Evolutionary conservation across 805 yeast species (phyloP).

Genomic region (Teunomyces funiuensis): DNA sequence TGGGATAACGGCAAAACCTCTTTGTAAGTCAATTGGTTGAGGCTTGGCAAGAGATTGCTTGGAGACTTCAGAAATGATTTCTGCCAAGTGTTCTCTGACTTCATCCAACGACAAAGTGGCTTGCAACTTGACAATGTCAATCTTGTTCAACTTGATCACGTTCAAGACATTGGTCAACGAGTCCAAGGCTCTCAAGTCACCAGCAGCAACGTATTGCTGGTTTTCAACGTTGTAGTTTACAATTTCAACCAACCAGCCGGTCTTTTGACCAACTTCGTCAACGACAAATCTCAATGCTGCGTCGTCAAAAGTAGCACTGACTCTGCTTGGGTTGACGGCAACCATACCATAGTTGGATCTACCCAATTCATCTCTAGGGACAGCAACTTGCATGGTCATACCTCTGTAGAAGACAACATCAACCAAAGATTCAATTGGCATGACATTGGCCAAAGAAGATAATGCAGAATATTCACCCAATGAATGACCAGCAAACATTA

Average conservation of each 20-base stretch:
- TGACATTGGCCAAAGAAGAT: conserved; percentile 95
- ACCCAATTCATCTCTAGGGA: conserved; percentile 92
- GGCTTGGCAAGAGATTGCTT: conserved; percentile 81
- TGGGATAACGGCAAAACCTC: conserved; percentile 98
- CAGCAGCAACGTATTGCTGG: conserved; percentile 98
- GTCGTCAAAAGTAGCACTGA: conserved; percentile 83
- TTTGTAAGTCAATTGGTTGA: conserved; percentile 94
- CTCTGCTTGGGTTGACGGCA: conserved; percentile 96
- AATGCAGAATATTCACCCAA: conserved; percentile 98
- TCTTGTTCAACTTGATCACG: conserved; percentile 89
- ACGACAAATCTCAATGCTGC: conserved; percentile 94
- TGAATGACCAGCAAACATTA: conserved; percentile 98
- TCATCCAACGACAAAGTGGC: conserved; percentile 80
- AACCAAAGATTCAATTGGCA: conserved; percentile 96
- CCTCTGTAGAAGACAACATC: conserved; percentile 99
- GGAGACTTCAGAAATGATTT: conserved; percentile 84
- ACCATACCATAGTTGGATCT: conserved; percentile 99
- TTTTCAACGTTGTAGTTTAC: conserved; percentile 98
- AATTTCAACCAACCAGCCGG: conserved; percentile 94
- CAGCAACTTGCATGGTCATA: conserved; percentile 99
- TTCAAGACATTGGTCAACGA: conserved; percentile 90
- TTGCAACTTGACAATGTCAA: conserved; percentile 86
- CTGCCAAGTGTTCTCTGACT: conserved; percentile 83
- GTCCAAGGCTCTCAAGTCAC: conserved; percentile 95
- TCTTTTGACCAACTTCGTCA: conserved; percentile 77